Conservation (phyloP, 441 rosid genomes). For the Arabidopsis hybrid region DNA sequence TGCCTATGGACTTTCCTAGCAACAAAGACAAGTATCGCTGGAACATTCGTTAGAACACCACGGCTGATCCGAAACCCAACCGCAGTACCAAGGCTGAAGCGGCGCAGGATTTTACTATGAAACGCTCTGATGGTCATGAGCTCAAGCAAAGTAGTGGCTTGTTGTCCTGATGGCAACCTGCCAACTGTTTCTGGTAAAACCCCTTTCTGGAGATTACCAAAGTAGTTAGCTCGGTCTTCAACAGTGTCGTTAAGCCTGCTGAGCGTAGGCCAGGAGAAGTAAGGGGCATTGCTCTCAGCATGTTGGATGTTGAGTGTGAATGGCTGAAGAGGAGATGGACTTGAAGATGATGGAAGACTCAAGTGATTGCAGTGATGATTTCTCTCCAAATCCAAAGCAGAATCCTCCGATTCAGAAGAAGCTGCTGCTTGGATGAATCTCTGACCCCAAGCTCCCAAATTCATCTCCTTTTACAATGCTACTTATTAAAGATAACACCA, state of each 20-base stretch:
- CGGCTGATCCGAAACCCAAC: constrained; percentile 87
- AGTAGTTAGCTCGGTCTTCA: constrained; percentile 89
- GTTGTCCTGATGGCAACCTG: constrained; percentile 87
- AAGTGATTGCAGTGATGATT: constrained; percentile 61
- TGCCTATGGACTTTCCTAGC: constrained; percentile 93
- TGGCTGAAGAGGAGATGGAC: constrained; percentile 81
- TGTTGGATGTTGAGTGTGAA: constrained; percentile 79
- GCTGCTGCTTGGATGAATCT: constrained; percentile 72
- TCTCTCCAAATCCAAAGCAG: constrained; percentile 91
- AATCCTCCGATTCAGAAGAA: constrained; percentile 83
- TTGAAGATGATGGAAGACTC: constrained; percentile 67
- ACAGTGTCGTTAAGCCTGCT: constrained; percentile 83
- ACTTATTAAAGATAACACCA: constrained; percentile 10
- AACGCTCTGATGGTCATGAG: constrained; percentile 97
- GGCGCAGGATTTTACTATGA: constrained; percentile 87
- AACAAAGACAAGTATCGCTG: constrained; percentile 98
- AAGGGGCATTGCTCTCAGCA: constrained; percentile 90
- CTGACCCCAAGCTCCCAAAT: constrained; percentile 63
- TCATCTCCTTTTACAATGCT: constrained; percentile 48
- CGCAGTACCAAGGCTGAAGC: constrained; percentile 93
- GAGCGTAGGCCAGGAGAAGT: constrained; percentile 96
- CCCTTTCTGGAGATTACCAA: constrained; percentile 96
- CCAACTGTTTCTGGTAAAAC: constrained; percentile 92
- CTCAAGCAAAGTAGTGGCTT: constrained; percentile 91
- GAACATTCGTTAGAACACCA: constrained; percentile 80